A percentile compares a stretch with the other conserved stretches of the same genome.
Conservation (phyloP, 306 rosid species). For the Gastrolobium villosum region DNA sequence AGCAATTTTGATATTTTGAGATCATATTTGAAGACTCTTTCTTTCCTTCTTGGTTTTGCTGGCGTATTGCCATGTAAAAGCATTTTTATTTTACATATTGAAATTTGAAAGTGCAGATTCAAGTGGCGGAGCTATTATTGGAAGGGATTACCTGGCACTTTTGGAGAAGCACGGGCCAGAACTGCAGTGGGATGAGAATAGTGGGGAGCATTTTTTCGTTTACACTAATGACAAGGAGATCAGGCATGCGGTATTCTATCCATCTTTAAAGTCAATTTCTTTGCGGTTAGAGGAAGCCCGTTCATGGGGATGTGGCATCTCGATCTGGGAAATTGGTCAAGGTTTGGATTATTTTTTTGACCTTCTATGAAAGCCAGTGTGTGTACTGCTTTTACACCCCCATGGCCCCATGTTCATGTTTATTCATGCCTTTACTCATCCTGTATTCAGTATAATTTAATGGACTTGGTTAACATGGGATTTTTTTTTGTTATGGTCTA, state of each 20-base stretch:
- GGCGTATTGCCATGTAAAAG: background rate
- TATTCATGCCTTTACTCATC: background rate
- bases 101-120: constrained; percentile 54
- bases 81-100: constrained; percentile 5
- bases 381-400: background rate
- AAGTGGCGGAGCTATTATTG: constrained; percentile 81
- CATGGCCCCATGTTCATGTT: background rate
- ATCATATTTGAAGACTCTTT: background rate
- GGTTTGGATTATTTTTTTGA: constrained; percentile 95
- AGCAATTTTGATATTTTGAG: constrained; percentile 2
- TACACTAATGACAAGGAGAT: constrained; percentile 61
- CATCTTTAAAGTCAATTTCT: constrained; percentile 82
- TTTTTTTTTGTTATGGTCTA: constrained; percentile 5
- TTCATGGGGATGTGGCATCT: constrained; percentile 89
- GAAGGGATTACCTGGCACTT: constrained; percentile 80
- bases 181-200: constrained; percentile 84
- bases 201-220: constrained; percentile 83
- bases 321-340: constrained; percentile 99
- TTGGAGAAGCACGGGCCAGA: constrained; percentile 83
- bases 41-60: constrained; percentile 1
- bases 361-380: constrained; percentile 57
- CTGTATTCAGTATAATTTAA: background rate
- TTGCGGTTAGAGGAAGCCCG: constrained; percentile 86
- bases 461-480: background rate
- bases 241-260: constrained; percentile 89